A percentile compares a stretch with the other conserved stretches of the same genome.
phyloP scores from a whole-genome alignment of 257 asterid genomes.

The Scutellaria galericulata region DNA sequence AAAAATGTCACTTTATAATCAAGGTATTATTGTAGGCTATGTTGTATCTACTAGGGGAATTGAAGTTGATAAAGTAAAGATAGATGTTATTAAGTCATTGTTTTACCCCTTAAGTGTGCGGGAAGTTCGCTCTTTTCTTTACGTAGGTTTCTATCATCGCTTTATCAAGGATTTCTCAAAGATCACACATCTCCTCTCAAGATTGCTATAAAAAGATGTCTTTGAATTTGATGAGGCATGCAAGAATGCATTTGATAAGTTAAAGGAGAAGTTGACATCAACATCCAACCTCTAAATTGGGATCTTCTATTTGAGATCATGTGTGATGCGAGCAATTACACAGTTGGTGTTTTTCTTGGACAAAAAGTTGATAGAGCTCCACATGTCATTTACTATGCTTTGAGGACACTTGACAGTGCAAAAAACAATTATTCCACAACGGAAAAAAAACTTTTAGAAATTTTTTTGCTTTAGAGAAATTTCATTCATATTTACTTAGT shows the following conservation, averaged over 20 bases:
- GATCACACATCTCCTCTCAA: not conserved
- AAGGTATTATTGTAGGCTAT: too few species aligned
- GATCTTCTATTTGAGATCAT: not conserved
- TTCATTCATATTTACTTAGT: too few species aligned
- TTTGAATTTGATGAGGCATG: too few species aligned
- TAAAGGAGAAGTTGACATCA: not conserved
- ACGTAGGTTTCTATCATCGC: conserved; percentile 19
- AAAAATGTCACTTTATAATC: too few species aligned
- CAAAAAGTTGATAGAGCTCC: too few species aligned
- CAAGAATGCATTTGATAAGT: not conserved
- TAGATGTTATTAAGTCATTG: conserved; percentile 5
- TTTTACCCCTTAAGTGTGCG: conserved; percentile 18
- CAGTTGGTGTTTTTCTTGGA: not conserved
- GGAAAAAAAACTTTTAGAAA: not conserved
- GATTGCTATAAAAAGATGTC: not conserved
- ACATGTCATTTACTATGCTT: not conserved
- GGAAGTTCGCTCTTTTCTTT: conserved; percentile 7
- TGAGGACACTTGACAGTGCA: not conserved
- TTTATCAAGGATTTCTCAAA: conserved; percentile 16
- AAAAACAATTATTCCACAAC: not conserved
- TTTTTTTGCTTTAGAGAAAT: not conserved
- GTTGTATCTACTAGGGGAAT: too few species aligned
- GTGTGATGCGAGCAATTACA: conserved; percentile 3
- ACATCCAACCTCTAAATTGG: too few species aligned
- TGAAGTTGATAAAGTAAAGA: not conserved